Conservation (phyloP, 768 basidiomycete genomes). For the Tricholoma sp. region DNA sequence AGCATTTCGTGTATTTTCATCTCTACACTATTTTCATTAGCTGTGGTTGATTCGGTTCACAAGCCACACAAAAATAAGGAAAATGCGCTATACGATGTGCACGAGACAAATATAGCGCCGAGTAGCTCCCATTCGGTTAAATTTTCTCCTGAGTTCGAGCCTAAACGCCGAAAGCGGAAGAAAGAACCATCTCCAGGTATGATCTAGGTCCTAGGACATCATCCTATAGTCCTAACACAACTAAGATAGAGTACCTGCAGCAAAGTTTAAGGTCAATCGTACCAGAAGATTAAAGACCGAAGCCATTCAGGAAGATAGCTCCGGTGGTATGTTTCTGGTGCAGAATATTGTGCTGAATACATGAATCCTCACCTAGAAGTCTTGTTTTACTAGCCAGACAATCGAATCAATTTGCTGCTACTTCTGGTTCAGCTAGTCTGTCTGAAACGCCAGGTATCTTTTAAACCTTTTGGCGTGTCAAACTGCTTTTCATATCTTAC, state of each 20-base stretch:
- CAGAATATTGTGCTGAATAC: background rate
- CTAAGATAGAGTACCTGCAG: background rate
- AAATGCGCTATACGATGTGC: background rate
- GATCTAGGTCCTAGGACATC: background rate
- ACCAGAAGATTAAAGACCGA: background rate
- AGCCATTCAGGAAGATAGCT: background rate
- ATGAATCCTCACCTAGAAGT: background rate
- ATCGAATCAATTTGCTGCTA: background rate
- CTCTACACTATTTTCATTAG: background rate
- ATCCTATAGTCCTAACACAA: background rate
- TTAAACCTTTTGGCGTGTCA: background rate
- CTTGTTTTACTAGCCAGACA: background rate
- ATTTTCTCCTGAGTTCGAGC: background rate
- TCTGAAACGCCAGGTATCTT: background rate
- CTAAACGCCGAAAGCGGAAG: background rate
- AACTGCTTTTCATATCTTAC: background rate
- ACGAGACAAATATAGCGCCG: background rate
- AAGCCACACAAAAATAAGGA: constrained; percentile 3
- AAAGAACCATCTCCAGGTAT: background rate
- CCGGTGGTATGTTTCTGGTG: background rate
- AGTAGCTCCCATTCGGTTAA: background rate
- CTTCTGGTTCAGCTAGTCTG: background rate
- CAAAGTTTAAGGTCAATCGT: background rate
- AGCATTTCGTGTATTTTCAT: background rate
- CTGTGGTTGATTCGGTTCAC: background rate